These are phyloP conservation scores for Aphanoascus verrucosus DNA, from an alignment of 2,329 filamentous ascomycete genomes.

Conservation along the genomic window DNA sequence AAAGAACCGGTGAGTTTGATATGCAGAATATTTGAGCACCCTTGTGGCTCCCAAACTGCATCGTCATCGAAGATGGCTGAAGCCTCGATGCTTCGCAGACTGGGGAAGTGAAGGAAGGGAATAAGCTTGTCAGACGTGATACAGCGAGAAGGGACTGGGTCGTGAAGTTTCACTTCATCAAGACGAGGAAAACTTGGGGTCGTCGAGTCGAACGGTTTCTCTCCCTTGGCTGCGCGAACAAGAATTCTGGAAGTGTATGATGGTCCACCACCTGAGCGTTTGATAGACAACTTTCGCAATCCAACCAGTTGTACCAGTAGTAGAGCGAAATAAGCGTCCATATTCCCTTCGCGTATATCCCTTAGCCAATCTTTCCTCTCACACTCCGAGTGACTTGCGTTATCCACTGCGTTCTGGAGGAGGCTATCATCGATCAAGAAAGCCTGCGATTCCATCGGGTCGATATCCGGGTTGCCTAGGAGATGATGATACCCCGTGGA, in stretches of 20 bases:
- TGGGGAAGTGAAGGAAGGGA: slow-evolving; percentile 8
- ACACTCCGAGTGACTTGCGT: not conserved
- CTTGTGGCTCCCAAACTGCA: not conserved
- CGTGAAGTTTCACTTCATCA: not conserved
- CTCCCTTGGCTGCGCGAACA: not conserved
- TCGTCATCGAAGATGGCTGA: not conserved
- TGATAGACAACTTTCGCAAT: not conserved
- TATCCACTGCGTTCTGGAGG: not conserved
- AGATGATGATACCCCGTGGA: not conserved
- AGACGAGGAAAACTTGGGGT: not conserved
- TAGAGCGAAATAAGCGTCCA: slow-evolving; percentile 9
- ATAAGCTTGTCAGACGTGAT: not conserved
- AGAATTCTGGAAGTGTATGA: not conserved
- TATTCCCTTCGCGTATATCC: not conserved
- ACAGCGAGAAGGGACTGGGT: not conserved
- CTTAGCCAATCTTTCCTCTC: slow-evolving; percentile 4
- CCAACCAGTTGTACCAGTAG: not conserved
- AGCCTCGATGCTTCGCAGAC: not conserved
- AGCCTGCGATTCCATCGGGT: not conserved
- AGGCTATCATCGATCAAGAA: not conserved
- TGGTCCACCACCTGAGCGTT: not conserved
- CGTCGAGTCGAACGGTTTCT: not conserved
- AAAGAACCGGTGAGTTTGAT: not conserved
- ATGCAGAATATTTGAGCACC: not conserved
- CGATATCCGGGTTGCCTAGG: not conserved